phyloP scores from a whole-genome alignment of 441 rosid species.

The Pelargonium australe region DNA sequence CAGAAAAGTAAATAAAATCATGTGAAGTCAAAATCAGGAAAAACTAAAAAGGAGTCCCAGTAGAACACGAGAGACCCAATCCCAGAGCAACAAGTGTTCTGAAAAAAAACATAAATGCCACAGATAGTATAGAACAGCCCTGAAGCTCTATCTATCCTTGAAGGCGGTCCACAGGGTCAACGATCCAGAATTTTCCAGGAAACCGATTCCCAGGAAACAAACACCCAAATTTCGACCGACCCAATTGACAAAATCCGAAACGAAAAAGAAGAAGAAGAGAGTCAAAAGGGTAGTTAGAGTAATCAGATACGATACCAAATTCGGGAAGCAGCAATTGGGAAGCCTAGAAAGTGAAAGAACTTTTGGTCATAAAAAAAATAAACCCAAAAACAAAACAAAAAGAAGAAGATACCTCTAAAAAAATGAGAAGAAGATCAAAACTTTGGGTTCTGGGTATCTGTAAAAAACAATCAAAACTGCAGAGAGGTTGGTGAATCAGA shows the following conservation, averaged over 20 bases:
- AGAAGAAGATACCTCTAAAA: too few species aligned
- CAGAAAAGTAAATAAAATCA: background rate
- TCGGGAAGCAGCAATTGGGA: slow-evolving; percentile 3
- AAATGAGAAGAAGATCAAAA: too few species aligned
- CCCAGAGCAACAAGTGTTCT: background rate
- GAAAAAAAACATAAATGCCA: background rate
- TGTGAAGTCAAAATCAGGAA: background rate
- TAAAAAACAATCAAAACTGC: too few species aligned
- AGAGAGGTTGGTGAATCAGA: too few species aligned
- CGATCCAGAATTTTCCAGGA: background rate
- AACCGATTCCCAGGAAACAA: background rate
- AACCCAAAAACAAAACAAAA: too few species aligned
- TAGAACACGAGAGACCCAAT: slow-evolving; percentile 1
- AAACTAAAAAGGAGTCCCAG: background rate
- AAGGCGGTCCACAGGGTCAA: background rate
- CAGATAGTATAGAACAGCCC: background rate
- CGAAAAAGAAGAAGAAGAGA: background rate
- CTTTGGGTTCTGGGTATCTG: too few species aligned
- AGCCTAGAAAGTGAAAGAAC: background rate
- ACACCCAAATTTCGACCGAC: background rate
- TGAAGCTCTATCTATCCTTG: background rate
- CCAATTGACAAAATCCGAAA: background rate
- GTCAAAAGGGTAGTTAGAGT: background rate
- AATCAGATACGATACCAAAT: background rate
- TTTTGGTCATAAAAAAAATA: background rate